A percentile compares a stretch with the other conserved stretches of the same genome.
Evolutionary conservation across 495 filamentous ascomycete species (phyloP).

Genomic region (Talaromyces proteolyticus): DNA sequence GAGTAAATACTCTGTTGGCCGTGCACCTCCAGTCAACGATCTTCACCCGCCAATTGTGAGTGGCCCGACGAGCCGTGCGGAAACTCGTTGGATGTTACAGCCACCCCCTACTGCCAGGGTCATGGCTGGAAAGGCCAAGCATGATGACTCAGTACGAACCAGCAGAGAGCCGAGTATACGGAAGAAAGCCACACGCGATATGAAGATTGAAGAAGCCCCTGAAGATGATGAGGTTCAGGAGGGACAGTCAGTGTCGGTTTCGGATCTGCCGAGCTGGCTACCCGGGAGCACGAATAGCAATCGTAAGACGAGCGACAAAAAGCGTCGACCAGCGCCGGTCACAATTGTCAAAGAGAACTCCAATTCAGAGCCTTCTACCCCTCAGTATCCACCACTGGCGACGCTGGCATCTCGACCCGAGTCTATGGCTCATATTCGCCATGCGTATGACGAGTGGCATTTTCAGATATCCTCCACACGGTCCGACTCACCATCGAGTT

Average conservation of each 20-base stretch:
- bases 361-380: background rate
- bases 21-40: slow-evolving; percentile 78
- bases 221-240: slow-evolving; percentile 3
- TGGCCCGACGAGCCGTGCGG: slow-evolving; percentile 58
- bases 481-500: slow-evolving; percentile 24
- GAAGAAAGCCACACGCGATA: background rate
- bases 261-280: background rate
- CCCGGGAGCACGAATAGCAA: background rate
- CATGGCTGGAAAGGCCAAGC: slow-evolving; percentile 74
- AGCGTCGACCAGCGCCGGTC: slow-evolving; percentile 1
- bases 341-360: background rate
- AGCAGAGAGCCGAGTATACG: slow-evolving; percentile 4
- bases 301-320: background rate
- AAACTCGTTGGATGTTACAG: slow-evolving; percentile 85
- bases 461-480: slow-evolving; percentile 17
- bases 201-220: slow-evolving; percentile 2
- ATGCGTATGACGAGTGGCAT: slow-evolving; percentile 15
- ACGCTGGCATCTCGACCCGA: slow-evolving; percentile 12
- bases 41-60: slow-evolving; percentile 82
- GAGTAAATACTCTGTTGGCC: slow-evolving; percentile 57
- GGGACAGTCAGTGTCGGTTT: background rate
- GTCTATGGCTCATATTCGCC: slow-evolving; percentile 1
- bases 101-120: slow-evolving; percentile 77
- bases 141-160: slow-evolving; percentile 23
- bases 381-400: background rate